Conservation (phyloP, 2,329 filamentous ascomycete species). For the Aspergillus arachidicola region DNA sequence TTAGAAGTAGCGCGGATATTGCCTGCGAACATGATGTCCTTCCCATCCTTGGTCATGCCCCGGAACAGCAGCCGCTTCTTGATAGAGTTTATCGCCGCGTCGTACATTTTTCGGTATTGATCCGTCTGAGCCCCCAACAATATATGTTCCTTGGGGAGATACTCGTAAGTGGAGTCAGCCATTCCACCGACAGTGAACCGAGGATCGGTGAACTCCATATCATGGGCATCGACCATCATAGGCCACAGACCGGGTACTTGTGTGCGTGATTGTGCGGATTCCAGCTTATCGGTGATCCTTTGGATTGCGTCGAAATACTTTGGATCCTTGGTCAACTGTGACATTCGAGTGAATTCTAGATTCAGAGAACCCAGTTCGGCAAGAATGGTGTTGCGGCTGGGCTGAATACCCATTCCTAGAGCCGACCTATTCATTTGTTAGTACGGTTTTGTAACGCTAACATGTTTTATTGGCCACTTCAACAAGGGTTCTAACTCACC, state of each 20-base stretch:
- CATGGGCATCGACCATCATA: conserved; percentile 64
- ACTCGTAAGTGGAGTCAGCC: conserved; percentile 54
- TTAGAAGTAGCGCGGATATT: conserved; percentile 26
- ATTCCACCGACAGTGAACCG: conserved; percentile 48
- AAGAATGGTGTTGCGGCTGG: conserved; percentile 64
- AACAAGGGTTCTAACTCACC: conserved; percentile 40
- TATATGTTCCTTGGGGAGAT: conserved; percentile 53
- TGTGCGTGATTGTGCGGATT: conserved; percentile 72
- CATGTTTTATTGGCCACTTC: neutral
- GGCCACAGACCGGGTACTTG: conserved; percentile 80
- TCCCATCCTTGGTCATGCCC: conserved; percentile 45
- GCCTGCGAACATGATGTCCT: conserved; percentile 45
- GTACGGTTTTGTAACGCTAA: neutral
- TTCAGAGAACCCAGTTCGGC: conserved; percentile 76
- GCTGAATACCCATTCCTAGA: conserved; percentile 40
- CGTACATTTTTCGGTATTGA: conserved; percentile 49
- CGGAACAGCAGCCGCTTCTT: conserved; percentile 48
- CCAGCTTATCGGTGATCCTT: conserved; percentile 76
- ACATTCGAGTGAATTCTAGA: conserved; percentile 88
- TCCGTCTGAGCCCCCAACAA: conserved; percentile 44
- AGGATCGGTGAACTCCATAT: conserved; percentile 31
- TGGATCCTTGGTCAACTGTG: conserved; percentile 76
- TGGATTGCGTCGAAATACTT: conserved; percentile 91
- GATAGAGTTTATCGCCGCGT: conserved; percentile 40
- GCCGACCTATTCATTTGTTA: conserved; percentile 29